Base-by-base conservation (phyloP, 805 yeast species). In the Candida pini region DNA sequence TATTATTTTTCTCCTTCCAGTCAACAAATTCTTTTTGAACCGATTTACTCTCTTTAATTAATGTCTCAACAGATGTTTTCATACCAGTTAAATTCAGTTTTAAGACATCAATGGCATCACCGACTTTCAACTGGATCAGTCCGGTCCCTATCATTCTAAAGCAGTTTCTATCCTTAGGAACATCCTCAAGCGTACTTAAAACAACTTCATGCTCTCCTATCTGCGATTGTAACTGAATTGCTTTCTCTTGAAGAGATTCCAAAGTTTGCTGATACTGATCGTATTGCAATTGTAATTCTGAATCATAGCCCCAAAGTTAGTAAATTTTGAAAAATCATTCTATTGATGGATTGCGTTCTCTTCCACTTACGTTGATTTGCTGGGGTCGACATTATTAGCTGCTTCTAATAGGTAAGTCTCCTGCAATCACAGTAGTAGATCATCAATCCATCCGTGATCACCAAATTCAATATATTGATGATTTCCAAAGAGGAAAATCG, bases 111-210 rank as follows among this genome's bases (percentile, higher is more conserved):
- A 71, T 60, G 4, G 89, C 92, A 26, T 84, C 87, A n/a, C 70
- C 78, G 4, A 87, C 92, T 4, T 78, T 70, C 45, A 84, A 80
- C 52, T 88, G 94, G 13, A 89, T 83, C 21, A 90, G 68, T 4
- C 89, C 95, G 8, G 96, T 94, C 18, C 96, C 97, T 21, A 90
- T 73, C 96, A 92, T 87, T 50, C 95, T 77, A 62, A 78, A 88
- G 52, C 97, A 87, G 53, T 80, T 78, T 41, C 98, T 74, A 29
- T 71, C 76, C 2, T 47, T 42, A 17, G 78, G 77, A 8, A 76
- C 64, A 1, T 60, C 63, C 28, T 58, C 43, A 20, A 83, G 58
- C 2, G 90, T 79, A 15, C 68, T 71, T 10, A 80, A 49, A 1
- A 83, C 92, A 13, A 81, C 61, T 24, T 64, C 64, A 42, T 63